A percentile compares a stretch with the other conserved stretches of the same genome.
Conservation (phyloP, 2,329 filamentous ascomycete genomes). For the Emericellopsis cladophorae region DNA sequence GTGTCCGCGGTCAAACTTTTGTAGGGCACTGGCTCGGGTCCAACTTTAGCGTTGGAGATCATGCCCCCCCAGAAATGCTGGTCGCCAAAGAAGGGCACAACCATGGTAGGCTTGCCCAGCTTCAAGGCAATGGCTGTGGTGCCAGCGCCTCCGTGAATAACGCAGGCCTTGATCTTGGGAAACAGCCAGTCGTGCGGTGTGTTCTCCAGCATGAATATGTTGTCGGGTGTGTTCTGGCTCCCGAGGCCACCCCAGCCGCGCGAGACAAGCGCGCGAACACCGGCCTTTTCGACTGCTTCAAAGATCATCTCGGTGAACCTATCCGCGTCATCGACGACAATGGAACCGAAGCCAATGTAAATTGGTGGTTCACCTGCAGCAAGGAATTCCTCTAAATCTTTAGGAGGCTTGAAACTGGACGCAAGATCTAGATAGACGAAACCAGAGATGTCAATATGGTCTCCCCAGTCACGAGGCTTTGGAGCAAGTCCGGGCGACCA, state of each 20-base stretch:
- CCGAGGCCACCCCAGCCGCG: conserved; percentile 68
- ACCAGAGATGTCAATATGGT: conserved; percentile 60
- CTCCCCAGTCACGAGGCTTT: conserved; percentile 56
- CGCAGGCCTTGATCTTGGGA: conserved; percentile 49
- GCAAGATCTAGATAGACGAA: conserved; percentile 68
- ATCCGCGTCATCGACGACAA: conserved; percentile 62
- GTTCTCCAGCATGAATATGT: conserved; percentile 61
- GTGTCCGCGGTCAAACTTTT: conserved; percentile 51
- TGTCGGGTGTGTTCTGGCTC: conserved; percentile 38
- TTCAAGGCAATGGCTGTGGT: conserved; percentile 65
- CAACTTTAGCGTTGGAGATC: conserved; percentile 50
- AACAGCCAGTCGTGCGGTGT: conserved; percentile 71
- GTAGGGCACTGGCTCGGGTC: conserved; percentile 55
- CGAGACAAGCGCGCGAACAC: conserved; percentile 58
- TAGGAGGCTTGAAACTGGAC: conserved; percentile 44
- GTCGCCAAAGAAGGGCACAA: conserved; percentile 71
- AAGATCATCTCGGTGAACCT: conserved; percentile 60
- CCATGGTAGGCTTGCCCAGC: conserved; percentile 59
- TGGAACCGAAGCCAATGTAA: conserved; percentile 67
- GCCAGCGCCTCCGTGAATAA: conserved; percentile 69
- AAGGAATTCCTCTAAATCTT: conserved; percentile 42
- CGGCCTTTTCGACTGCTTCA: conserved; percentile 50
- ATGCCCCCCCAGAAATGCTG: conserved; percentile 69
- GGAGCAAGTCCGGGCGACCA: conserved; percentile 56
- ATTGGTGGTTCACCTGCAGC: conserved; percentile 44